A percentile compares a stretch with the other conserved stretches of the same genome.
Conservation (phyloP, 352 stramenopile species). For the Thalassiosira hispida region DNA sequence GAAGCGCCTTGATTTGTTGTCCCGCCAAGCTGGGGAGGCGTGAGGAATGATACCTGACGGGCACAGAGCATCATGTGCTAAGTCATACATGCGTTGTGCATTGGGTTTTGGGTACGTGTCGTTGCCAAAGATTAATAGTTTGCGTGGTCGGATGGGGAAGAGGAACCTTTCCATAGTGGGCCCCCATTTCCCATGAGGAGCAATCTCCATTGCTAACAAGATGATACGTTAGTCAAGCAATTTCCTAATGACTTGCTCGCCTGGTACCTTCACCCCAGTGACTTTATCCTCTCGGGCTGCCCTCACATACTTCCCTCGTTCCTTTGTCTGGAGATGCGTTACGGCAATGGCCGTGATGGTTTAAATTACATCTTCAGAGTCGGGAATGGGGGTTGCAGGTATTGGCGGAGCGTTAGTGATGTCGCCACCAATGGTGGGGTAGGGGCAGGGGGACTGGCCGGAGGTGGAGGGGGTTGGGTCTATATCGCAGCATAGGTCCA, state of each 20-base stretch:
- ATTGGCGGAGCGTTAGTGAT: not conserved
- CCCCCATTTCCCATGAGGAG: no score
- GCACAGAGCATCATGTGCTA: no score
- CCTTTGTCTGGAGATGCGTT: conserved; percentile 6
- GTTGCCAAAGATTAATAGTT: no score
- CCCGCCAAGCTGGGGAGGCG: no score
- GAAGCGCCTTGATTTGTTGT: no score
- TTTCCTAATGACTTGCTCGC: conserved; percentile 10
- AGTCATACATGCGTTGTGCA: no score
- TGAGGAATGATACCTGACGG: no score
- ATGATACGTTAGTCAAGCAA: not conserved
- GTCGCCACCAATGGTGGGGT: not conserved
- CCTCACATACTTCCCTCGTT: not conserved
- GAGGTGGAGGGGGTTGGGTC: not conserved
- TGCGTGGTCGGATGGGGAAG: no score
- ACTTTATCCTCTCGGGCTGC: not conserved
- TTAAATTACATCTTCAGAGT: not conserved
- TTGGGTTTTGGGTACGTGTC: no score
- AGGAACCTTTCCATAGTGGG: no score
- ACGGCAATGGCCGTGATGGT: conserved; percentile 11
- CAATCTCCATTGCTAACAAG: conserved; percentile 2
- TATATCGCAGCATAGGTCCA: not conserved
- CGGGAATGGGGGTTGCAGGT: not conserved
- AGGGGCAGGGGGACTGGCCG: not conserved
- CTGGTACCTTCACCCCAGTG: not conserved